Base-by-base conservation (phyloP, 1,139 yeast genomes). In the Groenewaldozyma auringiensis region DNA sequence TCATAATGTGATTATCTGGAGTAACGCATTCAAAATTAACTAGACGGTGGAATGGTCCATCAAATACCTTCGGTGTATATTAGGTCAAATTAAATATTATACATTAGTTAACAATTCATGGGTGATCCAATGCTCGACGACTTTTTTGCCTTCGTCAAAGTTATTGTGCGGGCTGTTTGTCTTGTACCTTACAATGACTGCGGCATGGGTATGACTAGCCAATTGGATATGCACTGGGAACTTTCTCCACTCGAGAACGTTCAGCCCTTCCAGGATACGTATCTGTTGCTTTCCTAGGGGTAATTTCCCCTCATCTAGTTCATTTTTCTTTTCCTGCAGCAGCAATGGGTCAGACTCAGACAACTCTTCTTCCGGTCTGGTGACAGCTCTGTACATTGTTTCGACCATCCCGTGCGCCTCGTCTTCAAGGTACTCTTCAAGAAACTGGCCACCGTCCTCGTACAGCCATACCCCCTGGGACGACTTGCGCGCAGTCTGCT, bases 151-250 rank as follows among this genome's bases (percentile, higher is more conserved):
- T 61, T 86, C 94, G 31, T 67, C 76, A 50, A 74, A 78, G 25
- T 35, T 35, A 18, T 35, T 35, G 20, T 69, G 63, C 20, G 75
- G 75, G 16, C 13, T 35, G 11, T 25, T 25, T 37, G 68, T 67
- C 13, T 65, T 64, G 48, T 72, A 75, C 47, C 94, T 72, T 35
- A 81, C 84, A 48, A 86, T 83, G 1, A 86, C 81, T 1, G 92
- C 94, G 1, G 95, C 87, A 58, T 86, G 95, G 0, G 94, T 74
- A 42, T 79, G 75, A 44, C 72, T 72, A 2, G 92, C 80, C 31
- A 74, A 67, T 40, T 82, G 72, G 45, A 86, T 81, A 49, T 83
- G 72, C 25, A 85, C 72, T 0, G 94, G 94, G 58, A 61, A 82
- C 60, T 83, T 86, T 31, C 68, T 63, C 95, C 95, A 86, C 2